These are phyloP conservation scores for Biscogniauxia sp. DNA, from an alignment of 2,329 filamentous ascomycete species.

Conservation along the genomic window DNA sequence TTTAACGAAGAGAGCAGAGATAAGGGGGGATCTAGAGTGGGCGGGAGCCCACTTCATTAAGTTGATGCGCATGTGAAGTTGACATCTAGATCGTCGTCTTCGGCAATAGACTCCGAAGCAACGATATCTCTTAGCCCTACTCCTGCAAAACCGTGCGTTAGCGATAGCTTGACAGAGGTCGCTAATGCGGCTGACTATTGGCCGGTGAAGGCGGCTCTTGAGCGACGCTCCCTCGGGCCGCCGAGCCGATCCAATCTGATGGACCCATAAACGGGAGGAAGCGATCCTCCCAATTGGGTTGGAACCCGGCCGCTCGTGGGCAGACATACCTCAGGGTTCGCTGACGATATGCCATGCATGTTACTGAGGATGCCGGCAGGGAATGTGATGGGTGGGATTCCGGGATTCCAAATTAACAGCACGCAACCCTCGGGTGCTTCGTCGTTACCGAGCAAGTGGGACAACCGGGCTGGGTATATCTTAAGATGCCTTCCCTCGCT, in stretches of 20 bases:
- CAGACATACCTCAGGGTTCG: slow-evolving; percentile 12
- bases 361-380: slow-evolving; percentile 7
- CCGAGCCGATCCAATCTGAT: slow-evolving; percentile 19
- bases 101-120: slow-evolving; percentile 22
- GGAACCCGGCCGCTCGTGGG: slow-evolving; percentile 13
- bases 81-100: slow-evolving; percentile 16
- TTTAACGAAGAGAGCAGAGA: slow-evolving; percentile 11
- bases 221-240: slow-evolving; percentile 29
- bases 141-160: slow-evolving; percentile 11
- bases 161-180: slow-evolving; percentile 17
- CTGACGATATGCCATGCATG: slow-evolving; percentile 24
- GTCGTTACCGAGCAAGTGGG: background rate
- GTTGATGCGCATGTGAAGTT: slow-evolving; percentile 14
- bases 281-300: slow-evolving; percentile 26
- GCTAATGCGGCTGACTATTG: slow-evolving; percentile 13
- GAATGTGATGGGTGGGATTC: slow-evolving; percentile 11
- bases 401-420: slow-evolving; percentile 21
- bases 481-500: slow-evolving; percentile 26
- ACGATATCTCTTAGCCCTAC: slow-evolving; percentile 18
- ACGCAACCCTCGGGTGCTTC: slow-evolving; percentile 5
- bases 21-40: slow-evolving; percentile 14
- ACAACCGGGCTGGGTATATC: slow-evolving; percentile 3
- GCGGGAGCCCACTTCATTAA: slow-evolving; percentile 12
- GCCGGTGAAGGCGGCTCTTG: slow-evolving; percentile 18
- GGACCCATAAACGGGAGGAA: slow-evolving; percentile 14